These are phyloP conservation scores for Cyclocybe cylindracea DNA, from an alignment of 768 basidiomycete species.

Conservation along the genomic window DNA sequence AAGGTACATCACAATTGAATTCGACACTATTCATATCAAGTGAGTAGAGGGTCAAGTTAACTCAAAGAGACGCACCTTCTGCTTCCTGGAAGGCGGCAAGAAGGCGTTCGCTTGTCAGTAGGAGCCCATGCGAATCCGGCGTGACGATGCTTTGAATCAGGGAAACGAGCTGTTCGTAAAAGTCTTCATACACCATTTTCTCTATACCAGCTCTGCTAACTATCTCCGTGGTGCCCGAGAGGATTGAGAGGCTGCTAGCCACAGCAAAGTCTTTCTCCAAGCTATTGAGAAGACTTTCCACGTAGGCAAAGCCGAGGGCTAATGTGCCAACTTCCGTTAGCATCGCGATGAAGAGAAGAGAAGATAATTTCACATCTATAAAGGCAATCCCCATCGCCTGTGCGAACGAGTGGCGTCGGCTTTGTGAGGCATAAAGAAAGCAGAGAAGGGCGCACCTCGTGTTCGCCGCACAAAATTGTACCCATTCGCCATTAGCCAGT, in stretches of 20 bases:
- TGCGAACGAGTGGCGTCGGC: background rate
- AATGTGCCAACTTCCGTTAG: slow-evolving; percentile 8
- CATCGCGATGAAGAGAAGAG: background rate
- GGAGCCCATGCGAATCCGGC: slow-evolving; percentile 32
- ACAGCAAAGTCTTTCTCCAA: slow-evolving; percentile 47
- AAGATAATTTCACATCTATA: slow-evolving; percentile 67
- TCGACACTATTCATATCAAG: slow-evolving; percentile 45
- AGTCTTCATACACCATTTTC: slow-evolving; percentile 70
- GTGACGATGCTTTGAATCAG: slow-evolving; percentile 48
- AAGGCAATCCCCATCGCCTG: slow-evolving; percentile 93
- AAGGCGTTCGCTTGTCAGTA: slow-evolving; percentile 38
- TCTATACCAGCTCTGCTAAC: slow-evolving; percentile 67
- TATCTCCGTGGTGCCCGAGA: slow-evolving; percentile 48
- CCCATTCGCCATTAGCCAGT: slow-evolving; percentile 63
- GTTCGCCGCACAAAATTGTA: slow-evolving; percentile 69
- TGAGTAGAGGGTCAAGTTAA: background rate
- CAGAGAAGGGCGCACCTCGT: slow-evolving; percentile 48
- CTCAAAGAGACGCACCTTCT: slow-evolving; percentile 37
- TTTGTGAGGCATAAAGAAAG: background rate
- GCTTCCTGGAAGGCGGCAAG: slow-evolving; percentile 55
- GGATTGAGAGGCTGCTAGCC: slow-evolving; percentile 47
- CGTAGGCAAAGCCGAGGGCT: slow-evolving; percentile 84
- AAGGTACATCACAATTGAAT: slow-evolving; percentile 78
- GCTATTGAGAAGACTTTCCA: slow-evolving; percentile 64
- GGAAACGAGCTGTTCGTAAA: slow-evolving; percentile 61